Evolutionary conservation across 192 early-diverging fungal genomes (phyloP).

Genomic region (Gamsiella multidivaricata): DNA sequence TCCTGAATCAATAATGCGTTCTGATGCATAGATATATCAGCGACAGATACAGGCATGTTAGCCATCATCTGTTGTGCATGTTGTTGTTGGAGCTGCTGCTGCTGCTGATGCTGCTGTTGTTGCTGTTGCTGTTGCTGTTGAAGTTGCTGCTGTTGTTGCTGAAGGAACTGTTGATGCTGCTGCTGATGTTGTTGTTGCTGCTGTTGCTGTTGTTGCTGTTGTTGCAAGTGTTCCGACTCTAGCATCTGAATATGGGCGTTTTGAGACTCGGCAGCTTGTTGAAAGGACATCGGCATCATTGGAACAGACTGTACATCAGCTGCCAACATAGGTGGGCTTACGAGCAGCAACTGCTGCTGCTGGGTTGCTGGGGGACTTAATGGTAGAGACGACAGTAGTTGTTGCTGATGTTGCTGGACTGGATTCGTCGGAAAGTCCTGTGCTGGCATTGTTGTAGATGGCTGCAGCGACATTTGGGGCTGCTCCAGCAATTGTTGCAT

Average conservation of each 20-base stretch:
- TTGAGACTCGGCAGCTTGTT: conserved; percentile 20
- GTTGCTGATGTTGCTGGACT: conserved; percentile 31
- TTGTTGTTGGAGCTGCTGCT: conserved; percentile 11
- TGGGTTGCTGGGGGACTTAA: conserved; percentile 36
- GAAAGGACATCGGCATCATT: conserved; percentile 23
- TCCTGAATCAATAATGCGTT: conserved; percentile 43
- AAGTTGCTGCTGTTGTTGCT: conserved; percentile 20
- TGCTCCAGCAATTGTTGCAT: conserved; percentile 29
- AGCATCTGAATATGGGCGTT: conserved; percentile 24
- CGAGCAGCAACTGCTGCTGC: conserved; percentile 28
- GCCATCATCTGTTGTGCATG: conserved; percentile 25
- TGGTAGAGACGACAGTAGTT: conserved; percentile 27
- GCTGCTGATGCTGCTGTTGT: conserved; percentile 13
- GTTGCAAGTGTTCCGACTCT: conserved; percentile 22
- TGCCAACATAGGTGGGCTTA: conserved; percentile 27
- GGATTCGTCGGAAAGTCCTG: conserved; percentile 21
- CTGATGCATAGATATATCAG: conserved; percentile 25
- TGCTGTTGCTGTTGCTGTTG: conserved; percentile 21
- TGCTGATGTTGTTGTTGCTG: conserved; percentile 21
- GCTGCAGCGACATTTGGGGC: conserved; percentile 23
- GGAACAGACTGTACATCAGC: conserved; percentile 17
- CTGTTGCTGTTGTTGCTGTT: conserved; percentile 35
- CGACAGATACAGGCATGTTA: conserved; percentile 1
- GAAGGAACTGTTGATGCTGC: conserved; percentile 9
- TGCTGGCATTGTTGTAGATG: conserved; percentile 6